Conservation (phyloP, 1,284 basidiomycete species). For the Fomitopsis schrenkii region DNA sequence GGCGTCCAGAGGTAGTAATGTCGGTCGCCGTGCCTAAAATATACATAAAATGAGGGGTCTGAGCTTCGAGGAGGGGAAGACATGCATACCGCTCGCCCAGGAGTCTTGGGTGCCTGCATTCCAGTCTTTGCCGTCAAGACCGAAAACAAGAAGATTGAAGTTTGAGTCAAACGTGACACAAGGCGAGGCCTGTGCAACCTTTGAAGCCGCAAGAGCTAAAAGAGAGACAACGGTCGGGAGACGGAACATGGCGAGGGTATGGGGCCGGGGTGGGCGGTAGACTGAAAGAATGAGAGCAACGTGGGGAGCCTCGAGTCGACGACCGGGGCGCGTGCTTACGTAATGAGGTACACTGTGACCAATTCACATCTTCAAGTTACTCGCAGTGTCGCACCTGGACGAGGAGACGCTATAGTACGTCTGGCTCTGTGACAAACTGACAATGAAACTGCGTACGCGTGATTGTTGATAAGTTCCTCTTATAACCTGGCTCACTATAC, state of each 20-base stretch:
- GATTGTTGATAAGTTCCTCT: too few species aligned
- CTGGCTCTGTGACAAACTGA: too few species aligned
- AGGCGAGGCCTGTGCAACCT: conserved; percentile 40
- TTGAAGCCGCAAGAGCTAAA: conserved; percentile 43
- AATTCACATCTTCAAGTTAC: too few species aligned
- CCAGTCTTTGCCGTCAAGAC: conserved; percentile 72
- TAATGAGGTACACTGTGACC: too few species aligned
- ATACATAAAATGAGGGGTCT: background rate
- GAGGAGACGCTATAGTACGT: too few species aligned
- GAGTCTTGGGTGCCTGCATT: conserved; percentile 59
- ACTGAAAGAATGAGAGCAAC: background rate
- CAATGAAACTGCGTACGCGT: too few species aligned
- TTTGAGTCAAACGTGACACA: conserved; percentile 67
- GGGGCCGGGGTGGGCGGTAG: background rate
- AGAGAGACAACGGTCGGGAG: conserved; percentile 53
- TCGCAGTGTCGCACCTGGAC: too few species aligned
- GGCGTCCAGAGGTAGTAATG: too few species aligned
- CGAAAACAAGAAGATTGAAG: conserved; percentile 73
- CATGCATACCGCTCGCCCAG: conserved; percentile 54
- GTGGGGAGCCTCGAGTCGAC: too few species aligned
- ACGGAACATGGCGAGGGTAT: conserved; percentile 30
- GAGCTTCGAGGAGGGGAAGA: background rate
- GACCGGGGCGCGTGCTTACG: too few species aligned
- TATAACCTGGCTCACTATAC: too few species aligned
- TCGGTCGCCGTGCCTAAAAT: background rate